phyloP scores from a whole-genome alignment of 768 basidiomycete species.

The Hygrophorus pudorinus region DNA sequence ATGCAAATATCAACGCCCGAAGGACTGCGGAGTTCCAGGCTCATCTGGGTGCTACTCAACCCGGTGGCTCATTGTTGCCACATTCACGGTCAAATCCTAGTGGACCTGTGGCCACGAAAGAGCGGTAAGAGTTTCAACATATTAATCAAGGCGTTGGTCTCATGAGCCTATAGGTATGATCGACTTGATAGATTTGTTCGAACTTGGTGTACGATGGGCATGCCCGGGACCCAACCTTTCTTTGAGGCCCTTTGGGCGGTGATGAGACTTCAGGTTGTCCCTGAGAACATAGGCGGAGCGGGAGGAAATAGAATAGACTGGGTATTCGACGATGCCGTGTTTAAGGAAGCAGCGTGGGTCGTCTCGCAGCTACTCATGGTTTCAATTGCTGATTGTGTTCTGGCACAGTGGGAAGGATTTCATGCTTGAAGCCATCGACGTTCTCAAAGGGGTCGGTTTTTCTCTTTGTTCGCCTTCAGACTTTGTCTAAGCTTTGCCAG shows the following conservation, averaged over 20 bases:
- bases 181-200: constrained; percentile 65
- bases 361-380: constrained; percentile 14
- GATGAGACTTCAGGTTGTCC: constrained; percentile 73
- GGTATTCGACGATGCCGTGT: constrained; percentile 92
- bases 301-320: constrained; percentile 67
- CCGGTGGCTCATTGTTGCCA: constrained; percentile 73
- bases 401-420: constrained; percentile 77
- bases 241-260: constrained; percentile 70
- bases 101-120: constrained; percentile 58
- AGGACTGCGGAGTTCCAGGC: constrained; percentile 81
- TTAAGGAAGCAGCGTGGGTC: constrained; percentile 86
- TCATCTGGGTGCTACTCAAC: constrained; percentile 65
- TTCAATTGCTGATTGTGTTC: constrained; percentile 11
- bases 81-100: constrained; percentile 59
- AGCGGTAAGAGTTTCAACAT: neutral
- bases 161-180: constrained; percentile 52
- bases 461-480: constrained; percentile 4
- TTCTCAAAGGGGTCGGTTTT: constrained; percentile 79
- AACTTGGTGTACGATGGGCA: constrained; percentile 78
- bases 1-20: constrained; percentile 68
- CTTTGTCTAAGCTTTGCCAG: neutral
- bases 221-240: constrained; percentile 88
- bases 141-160: neutral
- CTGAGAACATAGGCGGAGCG: constrained; percentile 72
- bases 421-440: constrained; percentile 83